These are phyloP conservation scores for Colletotrichum camelliae DNA, from an alignment of 2,329 filamentous ascomycete species.

Conservation along the genomic window DNA sequence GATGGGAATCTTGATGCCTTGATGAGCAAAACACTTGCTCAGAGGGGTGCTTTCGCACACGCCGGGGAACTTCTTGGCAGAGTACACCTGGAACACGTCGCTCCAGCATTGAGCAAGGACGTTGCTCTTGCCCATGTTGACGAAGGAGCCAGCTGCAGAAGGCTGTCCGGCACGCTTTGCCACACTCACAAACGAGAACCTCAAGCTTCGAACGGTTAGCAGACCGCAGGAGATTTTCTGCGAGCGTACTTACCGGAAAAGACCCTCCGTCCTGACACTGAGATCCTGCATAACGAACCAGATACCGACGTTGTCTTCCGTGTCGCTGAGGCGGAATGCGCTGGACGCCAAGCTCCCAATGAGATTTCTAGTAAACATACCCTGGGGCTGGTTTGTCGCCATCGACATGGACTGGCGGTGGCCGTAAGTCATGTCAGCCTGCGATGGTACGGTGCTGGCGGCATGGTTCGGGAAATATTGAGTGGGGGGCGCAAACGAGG, in stretches of 20 bases:
- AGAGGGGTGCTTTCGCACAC: slow-evolving; percentile 92
- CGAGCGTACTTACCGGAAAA: slow-evolving; percentile 73
- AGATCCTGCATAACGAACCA: slow-evolving; percentile 98
- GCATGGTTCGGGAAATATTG: slow-evolving; percentile 40
- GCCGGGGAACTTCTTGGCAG: slow-evolving; percentile 97
- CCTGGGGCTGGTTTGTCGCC: slow-evolving; percentile 62
- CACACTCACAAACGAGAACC: slow-evolving; percentile 85
- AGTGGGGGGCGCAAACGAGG: slow-evolving; percentile 39
- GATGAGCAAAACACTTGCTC: slow-evolving; percentile 90
- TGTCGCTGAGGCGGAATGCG: slow-evolving; percentile 82
- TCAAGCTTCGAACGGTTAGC: slow-evolving; percentile 47
- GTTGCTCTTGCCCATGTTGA: slow-evolving; percentile 79
- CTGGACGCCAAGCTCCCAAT: slow-evolving; percentile 92
- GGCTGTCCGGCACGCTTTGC: slow-evolving; percentile 31
- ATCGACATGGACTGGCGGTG: slow-evolving; percentile 37
- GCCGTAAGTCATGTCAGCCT: slow-evolving; percentile 27
- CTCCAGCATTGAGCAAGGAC: slow-evolving; percentile 88
- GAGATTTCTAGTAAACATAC: slow-evolving; percentile 93
- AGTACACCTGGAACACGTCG: slow-evolving; percentile 90
- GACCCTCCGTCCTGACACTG: slow-evolving; percentile 90
- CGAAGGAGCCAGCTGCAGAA: slow-evolving; percentile 44
- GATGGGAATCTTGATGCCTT: slow-evolving; percentile 97
- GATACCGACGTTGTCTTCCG: slow-evolving; percentile 81
- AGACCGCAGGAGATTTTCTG: background rate
- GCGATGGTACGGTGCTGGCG: slow-evolving; percentile 32